Evolutionary conservation across 176 grass and related monocot genomes (phyloP).

Genomic region (Ananas comosus): DNA sequence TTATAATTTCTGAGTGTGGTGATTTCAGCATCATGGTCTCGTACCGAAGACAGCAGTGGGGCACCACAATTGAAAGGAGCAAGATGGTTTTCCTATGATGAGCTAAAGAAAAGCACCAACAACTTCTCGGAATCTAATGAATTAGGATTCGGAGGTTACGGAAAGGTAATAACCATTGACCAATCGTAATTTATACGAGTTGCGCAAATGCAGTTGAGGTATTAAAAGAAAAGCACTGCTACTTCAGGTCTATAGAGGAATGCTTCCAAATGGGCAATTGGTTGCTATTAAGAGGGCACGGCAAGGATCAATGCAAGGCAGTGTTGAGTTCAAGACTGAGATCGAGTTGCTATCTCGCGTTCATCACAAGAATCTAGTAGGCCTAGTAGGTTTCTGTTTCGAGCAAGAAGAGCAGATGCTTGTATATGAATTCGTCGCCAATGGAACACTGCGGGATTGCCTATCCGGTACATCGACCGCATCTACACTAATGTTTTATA

Average conservation of each 20-base stretch:
- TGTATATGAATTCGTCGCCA: slow-evolving; percentile 79
- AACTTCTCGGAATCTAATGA: slow-evolving; percentile 79
- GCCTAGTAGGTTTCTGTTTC: slow-evolving; percentile 85
- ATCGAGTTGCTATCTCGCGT: slow-evolving; percentile 98
- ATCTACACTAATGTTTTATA: neutral
- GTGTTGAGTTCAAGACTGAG: slow-evolving; percentile 90
- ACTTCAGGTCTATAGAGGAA: slow-evolving; percentile 54
- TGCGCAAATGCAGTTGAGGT: no score
- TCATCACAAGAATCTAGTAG: slow-evolving; percentile 97
- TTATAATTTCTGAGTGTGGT: neutral
- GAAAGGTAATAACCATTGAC: slow-evolving; percentile 39
- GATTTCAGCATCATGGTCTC: slow-evolving; percentile 59
- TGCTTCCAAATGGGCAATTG: slow-evolving; percentile 62
- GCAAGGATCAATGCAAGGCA: slow-evolving; percentile 79
- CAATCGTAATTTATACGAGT: neutral
- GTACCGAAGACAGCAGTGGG: slow-evolving; percentile 46
- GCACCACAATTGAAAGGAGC: slow-evolving; percentile 81
- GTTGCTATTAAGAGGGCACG: slow-evolving; percentile 88
- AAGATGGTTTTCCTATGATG: slow-evolving; percentile 84
- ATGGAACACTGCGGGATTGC: slow-evolving; percentile 77
- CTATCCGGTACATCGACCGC: slow-evolving; percentile 31
- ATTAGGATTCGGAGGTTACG: slow-evolving; percentile 78
- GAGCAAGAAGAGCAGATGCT: slow-evolving; percentile 97
- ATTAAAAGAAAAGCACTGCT: neutral
- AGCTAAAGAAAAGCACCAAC: slow-evolving; percentile 62